These are phyloP conservation scores for Digitaria exilis DNA, from an alignment of 202 grass and related monocot genomes.

Conservation along the genomic window DNA sequence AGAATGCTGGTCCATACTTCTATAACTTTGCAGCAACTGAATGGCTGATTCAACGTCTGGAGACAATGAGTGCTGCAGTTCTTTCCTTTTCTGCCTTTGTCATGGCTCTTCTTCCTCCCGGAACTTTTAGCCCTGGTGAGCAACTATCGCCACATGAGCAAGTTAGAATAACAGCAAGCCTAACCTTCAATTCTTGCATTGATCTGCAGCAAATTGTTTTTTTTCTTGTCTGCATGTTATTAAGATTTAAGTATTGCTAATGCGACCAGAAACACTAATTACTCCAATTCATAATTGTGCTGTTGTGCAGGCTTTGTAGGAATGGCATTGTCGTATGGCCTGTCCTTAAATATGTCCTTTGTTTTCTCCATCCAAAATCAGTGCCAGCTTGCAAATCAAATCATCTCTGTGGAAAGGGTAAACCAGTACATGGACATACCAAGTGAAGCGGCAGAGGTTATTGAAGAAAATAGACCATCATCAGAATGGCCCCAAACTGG, in stretches of 20 bases:
- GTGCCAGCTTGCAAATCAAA: slow-evolving; percentile 71
- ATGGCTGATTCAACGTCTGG: slow-evolving; percentile 89
- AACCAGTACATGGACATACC: slow-evolving; percentile 85
- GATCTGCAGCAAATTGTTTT: neutral
- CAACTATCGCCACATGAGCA: neutral
- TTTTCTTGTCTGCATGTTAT: neutral
- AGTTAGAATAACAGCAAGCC: neutral
- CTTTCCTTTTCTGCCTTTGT: slow-evolving; percentile 83
- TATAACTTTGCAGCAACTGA: slow-evolving; percentile 87
- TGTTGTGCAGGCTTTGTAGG: slow-evolving; percentile 91
- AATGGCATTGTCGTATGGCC: slow-evolving; percentile 92
- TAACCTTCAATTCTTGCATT: slow-evolving; percentile 6
- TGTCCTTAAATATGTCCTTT: slow-evolving; percentile 80
- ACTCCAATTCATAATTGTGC: neutral
- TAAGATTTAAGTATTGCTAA: neutral
- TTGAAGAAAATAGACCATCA: slow-evolving; percentile 62
- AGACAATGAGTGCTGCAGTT: slow-evolving; percentile 73
- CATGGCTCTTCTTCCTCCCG: slow-evolving; percentile 78
- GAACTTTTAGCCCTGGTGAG: slow-evolving; percentile 82
- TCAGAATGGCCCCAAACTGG: slow-evolving; percentile 77
- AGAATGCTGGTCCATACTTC: slow-evolving; percentile 82
- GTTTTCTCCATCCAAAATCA: slow-evolving; percentile 81
- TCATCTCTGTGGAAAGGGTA: slow-evolving; percentile 91
- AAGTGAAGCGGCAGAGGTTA: slow-evolving; percentile 71
- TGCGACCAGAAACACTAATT: neutral